A percentile compares a stretch with the other conserved stretches of the same genome.
Evolutionary conservation across 768 basidiomycete species (phyloP).

Genomic region (Russula vinacea): DNA sequence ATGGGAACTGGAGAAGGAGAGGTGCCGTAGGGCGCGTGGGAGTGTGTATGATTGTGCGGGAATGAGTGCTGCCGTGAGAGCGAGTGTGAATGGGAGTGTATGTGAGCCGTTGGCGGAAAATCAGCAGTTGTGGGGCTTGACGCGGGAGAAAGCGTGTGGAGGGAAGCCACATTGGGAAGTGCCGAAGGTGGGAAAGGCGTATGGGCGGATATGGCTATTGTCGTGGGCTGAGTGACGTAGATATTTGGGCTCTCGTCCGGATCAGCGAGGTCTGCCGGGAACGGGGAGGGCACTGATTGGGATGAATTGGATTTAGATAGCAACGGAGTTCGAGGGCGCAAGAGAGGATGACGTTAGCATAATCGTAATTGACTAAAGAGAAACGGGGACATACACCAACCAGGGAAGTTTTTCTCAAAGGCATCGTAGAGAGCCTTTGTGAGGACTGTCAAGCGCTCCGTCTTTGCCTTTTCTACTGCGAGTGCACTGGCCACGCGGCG

Average conservation of each 20-base stretch:
- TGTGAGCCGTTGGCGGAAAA: constrained; percentile 36
- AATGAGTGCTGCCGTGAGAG: constrained; percentile 61
- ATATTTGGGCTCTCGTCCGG: constrained; percentile 57
- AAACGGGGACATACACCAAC: constrained; percentile 43
- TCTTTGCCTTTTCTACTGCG: constrained; percentile 52
- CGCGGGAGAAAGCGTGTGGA: constrained; percentile 49
- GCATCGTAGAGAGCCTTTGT: constrained; percentile 63
- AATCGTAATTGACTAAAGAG: background rate
- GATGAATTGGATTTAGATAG: constrained; percentile 32
- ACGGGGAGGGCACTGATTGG: constrained; percentile 38
- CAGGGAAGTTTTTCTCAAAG: constrained; percentile 54
- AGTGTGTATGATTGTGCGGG: constrained; percentile 45
- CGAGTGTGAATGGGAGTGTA: constrained; percentile 37
- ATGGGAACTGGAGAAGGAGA: constrained; percentile 36
- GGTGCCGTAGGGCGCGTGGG: constrained; percentile 34
- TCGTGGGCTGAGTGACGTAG: constrained; percentile 62
- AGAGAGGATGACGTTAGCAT: constrained; percentile 4
- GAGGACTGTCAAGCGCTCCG: constrained; percentile 57
- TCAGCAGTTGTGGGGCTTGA: constrained; percentile 55
- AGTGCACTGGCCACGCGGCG: constrained; percentile 54
- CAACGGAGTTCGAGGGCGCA: constrained; percentile 5
- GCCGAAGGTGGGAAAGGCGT: constrained; percentile 41
- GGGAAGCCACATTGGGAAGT: constrained; percentile 41
- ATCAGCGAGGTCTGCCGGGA: constrained; percentile 53
- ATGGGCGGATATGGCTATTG: constrained; percentile 37